Base-by-base conservation (phyloP, 352 stramenopile genomes). In the Pythium scleroteichum region DNA sequence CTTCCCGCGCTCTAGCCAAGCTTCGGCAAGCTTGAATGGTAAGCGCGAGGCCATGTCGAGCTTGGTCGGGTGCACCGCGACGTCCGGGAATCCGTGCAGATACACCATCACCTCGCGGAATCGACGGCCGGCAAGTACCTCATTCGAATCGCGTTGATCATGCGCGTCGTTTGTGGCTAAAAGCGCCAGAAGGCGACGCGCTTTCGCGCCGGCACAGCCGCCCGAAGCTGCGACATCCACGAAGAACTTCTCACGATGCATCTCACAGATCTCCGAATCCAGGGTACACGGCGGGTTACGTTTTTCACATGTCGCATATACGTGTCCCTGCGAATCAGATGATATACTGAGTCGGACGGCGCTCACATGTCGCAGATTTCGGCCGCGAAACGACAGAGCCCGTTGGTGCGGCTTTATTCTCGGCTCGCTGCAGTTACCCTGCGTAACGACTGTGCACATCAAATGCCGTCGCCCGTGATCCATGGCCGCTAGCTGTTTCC, bases 11-110 rank as follows among this genome's bases (percentile, higher is more conserved):
- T 56, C 66, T 19, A 90, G 41, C 73, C 71, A 90, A 40, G 71
- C 71, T 16, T 86, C 75, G 1, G 38, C 38, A n/a, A 17, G 38
- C 60, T 90, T 90, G 3, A 73, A 53, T 33, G 81, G 68, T 40
- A 90, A 53, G 16, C 83, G 79, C 52, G 73, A 86, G 3, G 72
- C 79, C 62, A 90, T 83, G 6, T 72, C 68, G 26, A 76, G 50
- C 26, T 74, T 68, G 5, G 69, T 67, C 20, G 80, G 80, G 49
- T 92, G 79, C 48, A 92, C 83, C 1, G 75, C 62, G 53, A 92
- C 73, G 54, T 90, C 83, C 10, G 83, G 80, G 50, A 92, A 92
- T 1, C 83, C 83, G 53, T 92, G 80, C 14, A 92, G 59, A 68
- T 90, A 92, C 38, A 90, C 68, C 57, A 88, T 65, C 27, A 82